phyloP scores from a whole-genome alignment of 495 filamentous ascomycete species.

The Penicillium bialowiezense region DNA sequence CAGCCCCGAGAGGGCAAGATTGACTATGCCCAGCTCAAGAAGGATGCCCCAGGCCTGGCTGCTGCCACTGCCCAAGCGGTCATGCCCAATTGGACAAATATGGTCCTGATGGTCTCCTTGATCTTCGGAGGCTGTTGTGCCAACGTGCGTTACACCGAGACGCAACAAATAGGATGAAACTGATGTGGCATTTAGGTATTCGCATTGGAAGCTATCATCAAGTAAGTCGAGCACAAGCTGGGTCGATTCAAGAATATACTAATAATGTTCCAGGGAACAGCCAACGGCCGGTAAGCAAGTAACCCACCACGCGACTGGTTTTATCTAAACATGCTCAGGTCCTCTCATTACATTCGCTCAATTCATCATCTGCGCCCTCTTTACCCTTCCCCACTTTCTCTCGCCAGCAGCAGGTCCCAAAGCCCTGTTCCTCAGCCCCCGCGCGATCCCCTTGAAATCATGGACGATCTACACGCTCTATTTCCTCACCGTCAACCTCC shows the following conservation, averaged over 20 bases:
- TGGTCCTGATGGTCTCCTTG: conserved; percentile 70
- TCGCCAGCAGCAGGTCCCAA: conserved; percentile 60
- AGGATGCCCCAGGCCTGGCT: conserved; percentile 41
- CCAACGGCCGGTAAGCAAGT: conserved; percentile 32
- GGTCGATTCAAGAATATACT: conserved; percentile 3
- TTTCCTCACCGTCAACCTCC: conserved; percentile 86
- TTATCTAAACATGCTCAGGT: conserved; percentile 43
- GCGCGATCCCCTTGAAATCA: conserved; percentile 76
- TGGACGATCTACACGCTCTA: conserved; percentile 88
- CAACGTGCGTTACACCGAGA: conserved; percentile 66
- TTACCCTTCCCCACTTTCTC: conserved; percentile 66
- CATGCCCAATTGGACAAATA: conserved; percentile 65
- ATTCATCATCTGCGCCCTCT: conserved; percentile 77
- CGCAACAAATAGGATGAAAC: background rate
- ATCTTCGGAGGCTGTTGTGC: conserved; percentile 98
- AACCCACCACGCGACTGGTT: background rate
- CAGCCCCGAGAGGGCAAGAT: background rate
- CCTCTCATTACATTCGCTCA: conserved; percentile 92
- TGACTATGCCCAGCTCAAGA: conserved; percentile 70
- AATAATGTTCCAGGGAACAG: conserved; percentile 30
- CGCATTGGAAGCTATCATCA: conserved; percentile 91
- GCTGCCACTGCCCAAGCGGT: conserved; percentile 45
- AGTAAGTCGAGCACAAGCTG: conserved; percentile 52
- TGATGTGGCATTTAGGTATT: conserved; percentile 61
- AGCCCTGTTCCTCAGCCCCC: conserved; percentile 68